phyloP scores from a whole-genome alignment of 768 basidiomycete species.

The Ramaria rubella region DNA sequence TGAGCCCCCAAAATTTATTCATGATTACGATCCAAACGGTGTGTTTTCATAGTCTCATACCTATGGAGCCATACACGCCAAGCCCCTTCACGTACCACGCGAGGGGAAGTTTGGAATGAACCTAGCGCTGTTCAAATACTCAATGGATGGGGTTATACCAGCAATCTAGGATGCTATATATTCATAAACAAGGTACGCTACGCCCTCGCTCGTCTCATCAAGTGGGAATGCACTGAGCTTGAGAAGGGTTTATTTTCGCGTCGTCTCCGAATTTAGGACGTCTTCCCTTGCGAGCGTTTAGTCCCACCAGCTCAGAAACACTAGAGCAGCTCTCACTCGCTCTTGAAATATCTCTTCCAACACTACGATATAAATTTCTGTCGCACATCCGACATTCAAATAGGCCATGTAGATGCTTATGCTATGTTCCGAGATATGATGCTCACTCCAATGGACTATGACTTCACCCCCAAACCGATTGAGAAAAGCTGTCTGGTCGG shows the following conservation, averaged over 20 bases:
- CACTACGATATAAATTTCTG: conserved; percentile 3
- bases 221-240: not conserved
- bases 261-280: conserved; percentile 3
- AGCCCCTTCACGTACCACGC: too few relatives aligned
- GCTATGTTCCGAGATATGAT: conserved; percentile 4
- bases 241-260: conserved; percentile 4
- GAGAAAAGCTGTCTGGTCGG: conserved; percentile 6
- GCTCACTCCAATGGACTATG: not conserved
- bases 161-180: not conserved
- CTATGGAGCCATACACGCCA: too few relatives aligned
- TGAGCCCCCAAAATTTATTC: not conserved
- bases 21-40: conserved; percentile 8
- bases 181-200: not conserved
- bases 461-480: not conserved
- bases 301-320: not conserved
- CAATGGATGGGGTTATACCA: conserved; percentile 2
- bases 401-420: conserved; percentile 3
- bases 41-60: too few relatives aligned
- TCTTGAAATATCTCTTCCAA: conserved; percentile 5
- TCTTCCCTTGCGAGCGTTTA: conserved; percentile 4
- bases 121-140: not conserved
- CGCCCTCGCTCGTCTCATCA: too few relatives aligned
- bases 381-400: not conserved
- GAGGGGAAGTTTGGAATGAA: too few relatives aligned
- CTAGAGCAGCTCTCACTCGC: not conserved